Percentiles rank a stretch among this genome's conserved stretches.
phyloP scores from a whole-genome alignment of 768 basidiomycete species.

The Pleurotus platypus region DNA sequence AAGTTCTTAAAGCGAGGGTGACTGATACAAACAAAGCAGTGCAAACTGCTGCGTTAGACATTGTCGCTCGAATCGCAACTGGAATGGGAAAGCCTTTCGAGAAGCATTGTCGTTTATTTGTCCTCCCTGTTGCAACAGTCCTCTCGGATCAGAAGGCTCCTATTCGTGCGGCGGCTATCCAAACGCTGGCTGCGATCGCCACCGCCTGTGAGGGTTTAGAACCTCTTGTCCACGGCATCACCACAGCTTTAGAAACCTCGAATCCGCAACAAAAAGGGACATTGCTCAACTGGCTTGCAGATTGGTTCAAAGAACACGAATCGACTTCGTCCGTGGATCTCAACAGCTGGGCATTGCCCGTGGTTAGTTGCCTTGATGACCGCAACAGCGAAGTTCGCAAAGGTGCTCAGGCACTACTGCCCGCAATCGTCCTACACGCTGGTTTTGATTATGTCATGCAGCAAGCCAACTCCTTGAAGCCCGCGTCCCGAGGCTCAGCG shows the following conservation, averaged over 20 bases:
- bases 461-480: constrained; percentile 83
- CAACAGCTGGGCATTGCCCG: constrained; percentile 55
- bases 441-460: constrained; percentile 87
- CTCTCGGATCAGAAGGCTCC: constrained; percentile 92
- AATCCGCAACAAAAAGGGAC: constrained; percentile 88
- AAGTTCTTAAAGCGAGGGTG: constrained; percentile 83
- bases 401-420: constrained; percentile 79
- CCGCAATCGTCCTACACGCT: constrained; percentile 64
- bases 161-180: constrained; percentile 73
- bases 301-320: constrained; percentile 70
- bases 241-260: constrained; percentile 75
- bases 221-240: constrained; percentile 72
- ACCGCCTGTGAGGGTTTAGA: constrained; percentile 84
- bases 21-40: constrained; percentile 94
- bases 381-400: constrained; percentile 90
- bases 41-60: constrained; percentile 85
- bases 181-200: constrained; percentile 79
- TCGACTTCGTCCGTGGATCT: constrained; percentile 61
- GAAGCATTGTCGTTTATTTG: constrained; percentile 77
- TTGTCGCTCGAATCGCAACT: constrained; percentile 82
- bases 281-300: constrained; percentile 74
- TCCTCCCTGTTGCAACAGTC: constrained; percentile 73
- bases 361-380: constrained; percentile 85
- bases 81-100: constrained; percentile 98
- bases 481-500: constrained; percentile 83